A percentile compares a stretch with the other conserved stretches of the same genome.
Conservation (phyloP, 768 basidiomycete genomes). For the Collybiopsis luxurians region DNA sequence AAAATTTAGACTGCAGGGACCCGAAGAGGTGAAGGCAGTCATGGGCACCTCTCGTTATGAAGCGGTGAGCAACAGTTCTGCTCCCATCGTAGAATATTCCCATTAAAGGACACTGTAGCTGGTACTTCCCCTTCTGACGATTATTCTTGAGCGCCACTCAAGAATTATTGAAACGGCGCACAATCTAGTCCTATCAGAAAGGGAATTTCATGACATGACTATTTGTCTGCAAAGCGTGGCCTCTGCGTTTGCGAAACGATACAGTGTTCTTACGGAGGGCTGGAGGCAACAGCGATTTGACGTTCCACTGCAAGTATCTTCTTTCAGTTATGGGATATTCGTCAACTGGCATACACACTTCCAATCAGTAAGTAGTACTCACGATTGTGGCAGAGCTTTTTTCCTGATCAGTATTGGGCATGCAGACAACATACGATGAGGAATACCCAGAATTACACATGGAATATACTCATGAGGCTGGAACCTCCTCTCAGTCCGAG, state of each 20-base stretch:
- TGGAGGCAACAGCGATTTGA: conserved; percentile 16
- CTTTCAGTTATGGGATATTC: conserved; percentile 15
- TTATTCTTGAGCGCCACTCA: conserved; percentile 14
- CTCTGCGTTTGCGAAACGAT: conserved; percentile 13
- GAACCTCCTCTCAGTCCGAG: not conserved
- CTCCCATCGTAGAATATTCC: not conserved
- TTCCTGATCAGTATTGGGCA: not conserved
- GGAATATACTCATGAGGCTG: not conserved
- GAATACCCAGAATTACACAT: not conserved
- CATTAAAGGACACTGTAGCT: not conserved
- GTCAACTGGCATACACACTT: conserved; percentile 14
- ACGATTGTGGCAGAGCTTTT: no score
- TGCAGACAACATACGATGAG: not conserved
- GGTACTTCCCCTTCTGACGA: conserved; percentile 10
- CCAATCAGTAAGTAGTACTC: conserved; percentile 4
- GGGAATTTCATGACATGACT: conserved; percentile 15
- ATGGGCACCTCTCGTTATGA: conserved; percentile 12
- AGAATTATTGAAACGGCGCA: conserved; percentile 14
- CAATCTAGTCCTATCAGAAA: conserved; percentile 11
- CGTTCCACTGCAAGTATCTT: conserved; percentile 9
- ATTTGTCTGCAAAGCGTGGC: conserved; percentile 11
- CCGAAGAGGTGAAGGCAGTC: conserved; percentile 14
- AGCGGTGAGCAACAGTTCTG: conserved; percentile 7
- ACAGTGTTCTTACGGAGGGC: conserved; percentile 13
- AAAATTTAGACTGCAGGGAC: conserved; percentile 11